Percentiles rank a stretch among this genome's conserved stretches.
phyloP scores from a whole-genome alignment of 2,329 filamentous ascomycete species.

The Colletotrichum gloeosporioides region DNA sequence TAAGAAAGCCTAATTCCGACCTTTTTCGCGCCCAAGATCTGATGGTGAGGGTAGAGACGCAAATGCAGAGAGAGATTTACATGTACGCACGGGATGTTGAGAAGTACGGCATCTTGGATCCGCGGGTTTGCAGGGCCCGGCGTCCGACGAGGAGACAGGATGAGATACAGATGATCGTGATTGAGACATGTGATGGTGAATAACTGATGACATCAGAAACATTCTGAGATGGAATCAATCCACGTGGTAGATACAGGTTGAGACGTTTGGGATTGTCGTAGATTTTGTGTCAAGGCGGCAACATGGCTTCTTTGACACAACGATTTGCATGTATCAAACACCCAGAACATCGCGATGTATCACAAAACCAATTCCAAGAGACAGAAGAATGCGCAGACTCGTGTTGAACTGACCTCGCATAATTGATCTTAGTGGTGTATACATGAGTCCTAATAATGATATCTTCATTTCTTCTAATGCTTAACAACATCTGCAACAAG shows the following conservation, averaged over 20 bases:
- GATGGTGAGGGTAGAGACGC: not conserved
- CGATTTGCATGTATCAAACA: fast-evolving
- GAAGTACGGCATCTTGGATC: not conserved
- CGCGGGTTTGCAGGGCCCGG: not conserved
- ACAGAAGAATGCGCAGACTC: fast-evolving
- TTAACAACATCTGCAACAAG: fast-evolving
- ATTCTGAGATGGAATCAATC: not conserved
- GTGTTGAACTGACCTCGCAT: fast-evolving
- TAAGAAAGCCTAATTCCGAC: not conserved
- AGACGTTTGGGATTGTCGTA: not conserved
- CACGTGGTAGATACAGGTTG: not conserved
- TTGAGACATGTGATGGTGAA: not conserved
- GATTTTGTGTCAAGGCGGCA: not conserved
- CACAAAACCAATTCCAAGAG: not conserved
- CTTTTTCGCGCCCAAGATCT: not conserved
- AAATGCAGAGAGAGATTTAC: not conserved
- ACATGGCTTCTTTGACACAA: not conserved
- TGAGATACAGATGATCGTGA: not conserved
- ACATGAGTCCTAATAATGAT: too few relatives aligned
- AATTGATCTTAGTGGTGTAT: not conserved
- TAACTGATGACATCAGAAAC: not conserved
- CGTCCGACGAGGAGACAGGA: not conserved
- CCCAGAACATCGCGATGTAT: not conserved
- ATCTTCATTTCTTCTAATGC: not conserved
- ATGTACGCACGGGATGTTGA: not conserved